A percentile compares a stretch with the other conserved stretches of the same genome.
Conservation (phyloP, 2,329 filamentous ascomycete species). For the Apiospora phragmitis region DNA sequence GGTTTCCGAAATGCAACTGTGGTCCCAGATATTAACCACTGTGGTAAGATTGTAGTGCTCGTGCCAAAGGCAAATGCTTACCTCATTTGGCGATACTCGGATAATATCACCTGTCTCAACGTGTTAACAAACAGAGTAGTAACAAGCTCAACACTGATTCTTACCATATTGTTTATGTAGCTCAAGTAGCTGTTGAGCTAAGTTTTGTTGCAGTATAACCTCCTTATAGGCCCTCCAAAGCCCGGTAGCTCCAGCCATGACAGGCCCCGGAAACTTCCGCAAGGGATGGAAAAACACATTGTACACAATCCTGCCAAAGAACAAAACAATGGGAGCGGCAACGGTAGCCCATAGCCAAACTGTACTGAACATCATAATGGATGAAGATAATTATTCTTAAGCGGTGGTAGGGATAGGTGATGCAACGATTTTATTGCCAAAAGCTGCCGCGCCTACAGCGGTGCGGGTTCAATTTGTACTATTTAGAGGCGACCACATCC, state of each 20-base stretch:
- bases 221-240: conserved; percentile 5
- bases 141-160: not conserved
- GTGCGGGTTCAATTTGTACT: not conserved
- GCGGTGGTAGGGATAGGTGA: not conserved
- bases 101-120: not conserved
- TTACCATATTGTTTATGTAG: conserved; percentile 10
- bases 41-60: not conserved
- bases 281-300: conserved; percentile 7
- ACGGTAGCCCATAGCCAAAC: not conserved
- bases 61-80: not conserved
- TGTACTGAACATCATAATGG: not conserved
- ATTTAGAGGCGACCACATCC: not conserved
- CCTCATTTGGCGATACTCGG: not conserved
- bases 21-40: not conserved
- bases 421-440: not conserved
- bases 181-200: not conserved
- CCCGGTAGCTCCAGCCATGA: not conserved
- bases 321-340: not conserved
- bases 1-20: not conserved
- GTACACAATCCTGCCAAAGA: not conserved
- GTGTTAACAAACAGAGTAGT: not conserved
- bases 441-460: not conserved
- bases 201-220: not conserved
- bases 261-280: not conserved
- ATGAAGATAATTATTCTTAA: no score